These are phyloP conservation scores for Cicer yamashitae DNA, from an alignment of 306 rosid genomes.

Conservation along the genomic window DNA sequence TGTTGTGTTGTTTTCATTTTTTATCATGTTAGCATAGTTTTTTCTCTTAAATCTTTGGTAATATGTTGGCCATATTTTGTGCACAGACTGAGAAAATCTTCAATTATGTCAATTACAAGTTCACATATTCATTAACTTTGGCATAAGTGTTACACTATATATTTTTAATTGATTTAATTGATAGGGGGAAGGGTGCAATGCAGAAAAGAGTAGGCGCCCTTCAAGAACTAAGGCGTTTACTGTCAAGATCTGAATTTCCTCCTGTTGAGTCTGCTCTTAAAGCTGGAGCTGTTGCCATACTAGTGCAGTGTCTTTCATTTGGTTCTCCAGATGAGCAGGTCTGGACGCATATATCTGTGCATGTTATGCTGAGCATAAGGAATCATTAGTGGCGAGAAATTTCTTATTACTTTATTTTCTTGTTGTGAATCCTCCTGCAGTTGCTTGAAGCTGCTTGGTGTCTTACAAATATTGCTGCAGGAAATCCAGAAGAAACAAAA, in stretches of 20 bases:
- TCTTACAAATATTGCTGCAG: slow-evolving; percentile 98
- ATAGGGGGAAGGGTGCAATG: slow-evolving; percentile 89
- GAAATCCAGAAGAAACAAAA: slow-evolving; percentile 88
- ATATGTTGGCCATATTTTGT: slow-evolving; percentile 30
- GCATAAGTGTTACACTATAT: slow-evolving; percentile 6
- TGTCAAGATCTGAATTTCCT: slow-evolving; percentile 90
- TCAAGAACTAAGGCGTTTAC: slow-evolving; percentile 78
- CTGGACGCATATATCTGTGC: slow-evolving; percentile 24
- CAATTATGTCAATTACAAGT: slow-evolving; percentile 26
- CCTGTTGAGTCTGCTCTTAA: slow-evolving; percentile 82
- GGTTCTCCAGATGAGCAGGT: slow-evolving; percentile 99
- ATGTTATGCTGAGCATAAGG: slow-evolving; percentile 14
- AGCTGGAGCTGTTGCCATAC: slow-evolving; percentile 79
- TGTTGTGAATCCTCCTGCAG: slow-evolving; percentile 60
- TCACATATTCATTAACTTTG: slow-evolving; percentile 25
- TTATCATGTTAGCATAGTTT: not conserved
- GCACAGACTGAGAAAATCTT: slow-evolving; percentile 32
- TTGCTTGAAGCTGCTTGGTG: slow-evolving; percentile 99
- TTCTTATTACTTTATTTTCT: slow-evolving; percentile 41
- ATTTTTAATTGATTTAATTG: slow-evolving; percentile 38
- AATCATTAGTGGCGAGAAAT: slow-evolving; percentile 17
- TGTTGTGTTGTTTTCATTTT: slow-evolving; percentile 22
- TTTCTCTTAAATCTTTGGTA: not conserved
- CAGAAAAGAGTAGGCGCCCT: slow-evolving; percentile 82
- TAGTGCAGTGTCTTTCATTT: slow-evolving; percentile 90